phyloP scores from a whole-genome alignment of 352 stramenopile genomes.

The Phytophthora sojae region DNA sequence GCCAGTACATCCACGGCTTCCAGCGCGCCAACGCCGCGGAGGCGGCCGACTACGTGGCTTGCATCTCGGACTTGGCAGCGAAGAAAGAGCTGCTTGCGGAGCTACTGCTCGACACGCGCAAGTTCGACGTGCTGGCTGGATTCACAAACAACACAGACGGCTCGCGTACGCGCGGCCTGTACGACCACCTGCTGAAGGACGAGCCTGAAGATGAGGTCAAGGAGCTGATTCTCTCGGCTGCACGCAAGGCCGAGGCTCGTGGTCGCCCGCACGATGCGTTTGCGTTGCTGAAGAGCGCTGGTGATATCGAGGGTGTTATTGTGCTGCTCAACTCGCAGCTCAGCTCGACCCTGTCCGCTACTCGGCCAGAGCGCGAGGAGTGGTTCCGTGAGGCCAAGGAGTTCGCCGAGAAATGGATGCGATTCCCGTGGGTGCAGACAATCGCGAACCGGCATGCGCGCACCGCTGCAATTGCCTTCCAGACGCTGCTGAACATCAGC shows the following conservation, averaged over 20 bases:
- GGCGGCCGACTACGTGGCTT: conserved; percentile 84
- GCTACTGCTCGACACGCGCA: conserved; percentile 81
- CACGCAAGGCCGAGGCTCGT: conserved; percentile 76
- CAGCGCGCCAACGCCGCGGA: conserved; percentile 79
- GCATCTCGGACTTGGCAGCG: conserved; percentile 61
- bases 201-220: conserved; percentile 79
- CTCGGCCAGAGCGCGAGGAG: conserved; percentile 72
- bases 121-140: conserved; percentile 81
- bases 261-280: conserved; percentile 79
- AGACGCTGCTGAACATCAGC: conserved; percentile 87
- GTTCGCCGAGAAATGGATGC: conserved; percentile 90
- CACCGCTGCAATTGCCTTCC: conserved; percentile 77
- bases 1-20: conserved; percentile 87
- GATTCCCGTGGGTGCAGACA: conserved; percentile 81
- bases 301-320: conserved; percentile 81
- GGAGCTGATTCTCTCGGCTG: conserved; percentile 76
- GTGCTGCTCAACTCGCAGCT: conserved; percentile 81
- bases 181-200: conserved; percentile 78
- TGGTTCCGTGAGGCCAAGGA: conserved; percentile 86
- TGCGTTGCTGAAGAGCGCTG: conserved; percentile 78
- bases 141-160: conserved; percentile 87
- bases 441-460: conserved; percentile 80
- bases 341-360: conserved; percentile 62
- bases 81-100: conserved; percentile 82
- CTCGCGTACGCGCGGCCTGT: conserved; percentile 77